These are phyloP conservation scores for Komagataea norvegica DNA, from an alignment of 1,139 yeast species.

Conservation along the genomic window DNA sequence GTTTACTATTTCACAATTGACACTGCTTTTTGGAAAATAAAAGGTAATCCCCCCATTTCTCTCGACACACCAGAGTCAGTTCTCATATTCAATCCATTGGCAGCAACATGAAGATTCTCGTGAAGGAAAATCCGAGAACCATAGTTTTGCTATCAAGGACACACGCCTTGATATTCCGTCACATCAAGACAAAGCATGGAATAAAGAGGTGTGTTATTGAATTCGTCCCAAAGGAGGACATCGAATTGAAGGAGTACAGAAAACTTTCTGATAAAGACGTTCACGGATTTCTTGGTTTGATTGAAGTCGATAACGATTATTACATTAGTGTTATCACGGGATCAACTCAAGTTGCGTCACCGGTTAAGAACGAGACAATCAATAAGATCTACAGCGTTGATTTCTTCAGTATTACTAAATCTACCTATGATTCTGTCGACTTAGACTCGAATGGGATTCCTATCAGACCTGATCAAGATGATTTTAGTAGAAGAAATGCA, in stretches of 20 bases:
- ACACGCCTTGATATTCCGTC: constrained; percentile 47
- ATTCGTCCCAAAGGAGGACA: constrained; percentile 37
- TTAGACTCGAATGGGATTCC: constrained; percentile 66
- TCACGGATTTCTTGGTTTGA: constrained; percentile 81
- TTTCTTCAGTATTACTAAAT: constrained; percentile 67
- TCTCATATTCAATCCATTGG: no score
- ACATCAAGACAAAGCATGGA: constrained; percentile 26
- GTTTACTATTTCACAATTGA: no score
- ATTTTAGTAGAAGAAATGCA: constrained; percentile 12
- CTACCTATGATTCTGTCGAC: constrained; percentile 76
- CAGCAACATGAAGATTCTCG: constrained; percentile 43
- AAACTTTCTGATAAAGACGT: constrained; percentile 53
- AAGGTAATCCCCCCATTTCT: no score
- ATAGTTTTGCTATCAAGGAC: constrained; percentile 49
- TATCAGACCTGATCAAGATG: constrained; percentile 28
- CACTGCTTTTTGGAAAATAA: no score
- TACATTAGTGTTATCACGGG: constrained; percentile 81
- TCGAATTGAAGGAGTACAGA: constrained; percentile 38
- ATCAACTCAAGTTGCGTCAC: constrained; percentile 72
- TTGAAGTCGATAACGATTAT: constrained; percentile 59
- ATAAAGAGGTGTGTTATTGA: constrained; percentile 49
- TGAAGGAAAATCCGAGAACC: constrained; percentile 48
- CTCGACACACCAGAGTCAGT: no score
- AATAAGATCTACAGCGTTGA: constrained; percentile 80
- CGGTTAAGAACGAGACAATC: constrained; percentile 74